Evolutionary conservation across 179 eudicot genomes (phyloP), one percentile per base, ranked within the genome.

Genomic region (Nepenthes alata): DNA sequence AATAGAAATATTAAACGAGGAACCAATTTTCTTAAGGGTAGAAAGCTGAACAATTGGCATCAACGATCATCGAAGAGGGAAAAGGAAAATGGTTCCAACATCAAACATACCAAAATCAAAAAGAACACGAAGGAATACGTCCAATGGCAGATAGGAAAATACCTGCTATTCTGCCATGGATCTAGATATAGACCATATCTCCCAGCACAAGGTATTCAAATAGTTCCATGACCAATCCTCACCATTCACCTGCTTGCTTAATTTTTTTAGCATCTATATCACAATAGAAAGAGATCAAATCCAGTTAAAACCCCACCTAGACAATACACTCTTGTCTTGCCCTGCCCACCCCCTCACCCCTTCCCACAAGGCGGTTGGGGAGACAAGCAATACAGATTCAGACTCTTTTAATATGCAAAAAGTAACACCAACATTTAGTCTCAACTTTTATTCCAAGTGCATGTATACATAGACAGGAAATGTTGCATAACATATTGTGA

Each of bases 171-270:
- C 99, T 81, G 78, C 57, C 99, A 95, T 95, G 52, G 99, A 95
- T 59, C 99, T 97, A 58, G 99, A 95, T 75, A 95, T 87, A 11
- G 99, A 95, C 49, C 99, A 97, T 45, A 91, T 91, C 64, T 97
- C 99, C 99, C 99, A 95, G 73, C 99, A 95, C 61, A 95, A 71
- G 38, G 99, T 95, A 71, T 95, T 95, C 47, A 95, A 75, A 77
- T 95, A 87, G 76, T 95, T 95, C 99, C 99, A 95, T 25, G 97
- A 73, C 97, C 96, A 95, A 77, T 95, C 99, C 77, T 85, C 97
- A 37, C 99, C 99, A 77, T 72, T 81, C 55, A 95, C 75, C 75
- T 87, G 99, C 70, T 82, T 91, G 65, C 72, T 81, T 65, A 95
- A 77, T 74, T 91, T 95, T 74, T 64, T 81, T 66, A 95, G 82